Conservation (phyloP, 2,329 filamentous ascomycete genomes). For the Aspergillus floridensis region DNA sequence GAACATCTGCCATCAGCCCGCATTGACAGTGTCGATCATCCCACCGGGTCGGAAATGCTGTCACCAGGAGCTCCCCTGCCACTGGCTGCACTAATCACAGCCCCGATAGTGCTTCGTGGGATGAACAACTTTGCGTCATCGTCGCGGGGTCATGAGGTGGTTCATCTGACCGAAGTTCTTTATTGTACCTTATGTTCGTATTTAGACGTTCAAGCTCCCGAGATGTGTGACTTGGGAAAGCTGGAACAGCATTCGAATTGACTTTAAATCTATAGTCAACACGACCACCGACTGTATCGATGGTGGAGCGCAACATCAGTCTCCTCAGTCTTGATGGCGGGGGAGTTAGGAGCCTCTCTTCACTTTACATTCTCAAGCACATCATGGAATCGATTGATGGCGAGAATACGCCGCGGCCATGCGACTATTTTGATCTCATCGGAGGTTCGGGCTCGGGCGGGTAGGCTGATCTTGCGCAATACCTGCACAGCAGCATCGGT, state of each 20-base stretch:
- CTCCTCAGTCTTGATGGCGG: conserved; percentile 38
- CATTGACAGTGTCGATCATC: conserved; percentile 4
- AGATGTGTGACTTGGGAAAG: neutral
- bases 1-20: neutral
- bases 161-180: neutral
- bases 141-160: neutral
- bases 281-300: neutral
- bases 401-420: conserved; percentile 30
- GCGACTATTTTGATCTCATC: conserved; percentile 44
- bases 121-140: conserved; percentile 1
- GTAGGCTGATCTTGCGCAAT: conserved; percentile 20
- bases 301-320: conserved; percentile 20
- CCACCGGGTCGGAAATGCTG: conserved; percentile 1
- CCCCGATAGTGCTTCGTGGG: conserved; percentile 6
- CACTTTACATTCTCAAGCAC: conserved; percentile 34
- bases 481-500: neutral
- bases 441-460: conserved; percentile 39
- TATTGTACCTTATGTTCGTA: neutral
- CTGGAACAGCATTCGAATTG: neutral
- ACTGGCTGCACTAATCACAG: conserved; percentile 7
- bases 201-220: neutral
- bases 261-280: neutral
- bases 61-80: neutral
- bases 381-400: conserved; percentile 35
- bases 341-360: conserved; percentile 42